Evolutionary conservation across 2,329 filamentous ascomycete genomes (phyloP), one percentile per base, ranked within the genome.

Genomic region (Cytospora piceicola): DNA sequence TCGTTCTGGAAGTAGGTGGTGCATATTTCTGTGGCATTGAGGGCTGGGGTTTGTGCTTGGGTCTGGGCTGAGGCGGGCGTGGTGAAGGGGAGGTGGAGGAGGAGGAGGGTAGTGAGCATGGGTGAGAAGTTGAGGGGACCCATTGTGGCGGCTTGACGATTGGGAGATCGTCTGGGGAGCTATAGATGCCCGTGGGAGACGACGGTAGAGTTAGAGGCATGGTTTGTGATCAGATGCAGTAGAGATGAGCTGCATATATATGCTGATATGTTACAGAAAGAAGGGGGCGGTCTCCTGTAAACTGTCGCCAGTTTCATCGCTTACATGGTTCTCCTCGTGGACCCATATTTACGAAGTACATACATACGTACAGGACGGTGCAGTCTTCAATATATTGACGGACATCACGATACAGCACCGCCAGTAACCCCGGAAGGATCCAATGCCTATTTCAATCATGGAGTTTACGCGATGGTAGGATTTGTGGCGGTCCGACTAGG

Each of bases 1-100:
- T 79, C 77, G 34, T 78, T 79, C 58, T 77, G 75, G 61, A 77
- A 79, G 69, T 79, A 77, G 17, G 32, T 32, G 29, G 34, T 64
- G 46, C 62, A 65, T 64, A 67, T 61, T 20, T 42, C 22, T 14
- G 62, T 65, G 32, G 65, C 58, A n/a, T 67, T 34, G 22, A 67
- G 65, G 20, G 27, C 34, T 34, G 5, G 32, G 32, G 39, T 5
- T 6, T n/a, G n/a, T n/a, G n/a, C n/a, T n/a, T 15, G 39, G 20
- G 53, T 53, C 5, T 30, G n/a, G 9, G 60, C 46, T 51, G 55
- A 46, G 30, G 24, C 24, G 39, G 51, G 22, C 34, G 57, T 49
- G 30, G 17, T 15, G 22, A 53, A 20, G 51, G 54, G 32, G 30
- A 65, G 42, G n/a, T n/a, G n/a, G 6, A 65, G 42, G 58, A 42